These are phyloP conservation scores for Rosa lucieae DNA, from an alignment of 306 rosid genomes.

Conservation along the genomic window DNA sequence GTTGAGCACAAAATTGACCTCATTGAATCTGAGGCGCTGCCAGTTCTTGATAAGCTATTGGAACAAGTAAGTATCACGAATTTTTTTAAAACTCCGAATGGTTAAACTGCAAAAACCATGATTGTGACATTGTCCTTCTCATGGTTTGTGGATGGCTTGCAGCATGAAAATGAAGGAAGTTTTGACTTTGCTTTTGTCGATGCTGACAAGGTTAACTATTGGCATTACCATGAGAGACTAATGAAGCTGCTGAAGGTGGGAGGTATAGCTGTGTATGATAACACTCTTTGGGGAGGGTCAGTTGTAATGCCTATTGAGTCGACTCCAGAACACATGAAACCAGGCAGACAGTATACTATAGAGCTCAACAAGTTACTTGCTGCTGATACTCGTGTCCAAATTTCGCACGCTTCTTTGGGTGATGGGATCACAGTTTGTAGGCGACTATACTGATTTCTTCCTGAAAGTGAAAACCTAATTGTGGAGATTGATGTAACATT, in stretches of 20 bases:
- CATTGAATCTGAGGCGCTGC: slow-evolving; percentile 50
- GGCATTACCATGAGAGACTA: slow-evolving; percentile 56
- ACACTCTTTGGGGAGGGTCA: slow-evolving; percentile 59
- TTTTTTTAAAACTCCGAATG: background rate
- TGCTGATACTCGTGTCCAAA: slow-evolving; percentile 39
- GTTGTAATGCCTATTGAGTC: slow-evolving; percentile 41
- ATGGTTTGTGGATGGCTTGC: slow-evolving; percentile 12
- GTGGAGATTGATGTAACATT: background rate
- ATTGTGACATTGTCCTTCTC: background rate
- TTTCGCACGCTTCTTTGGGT: slow-evolving; percentile 44
- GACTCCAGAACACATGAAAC: slow-evolving; percentile 23
- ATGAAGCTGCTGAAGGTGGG: slow-evolving; percentile 50
- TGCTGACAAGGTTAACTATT: slow-evolving; percentile 50
- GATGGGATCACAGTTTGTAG: slow-evolving; percentile 57
- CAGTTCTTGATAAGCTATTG: slow-evolving; percentile 47
- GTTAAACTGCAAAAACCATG: background rate
- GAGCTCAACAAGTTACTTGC: slow-evolving; percentile 45
- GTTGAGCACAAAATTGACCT: slow-evolving; percentile 61
- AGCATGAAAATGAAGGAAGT: slow-evolving; percentile 44
- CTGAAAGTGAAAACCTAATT: background rate
- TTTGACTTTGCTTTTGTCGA: slow-evolving; percentile 61
- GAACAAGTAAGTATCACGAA: slow-evolving; percentile 33
- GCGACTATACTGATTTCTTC: slow-evolving; percentile 30
- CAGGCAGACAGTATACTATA: slow-evolving; percentile 17
- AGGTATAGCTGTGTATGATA: slow-evolving; percentile 51